Evolutionary conservation across 306 rosid species (phyloP).

Genomic region (Rosa multiflora): DNA sequence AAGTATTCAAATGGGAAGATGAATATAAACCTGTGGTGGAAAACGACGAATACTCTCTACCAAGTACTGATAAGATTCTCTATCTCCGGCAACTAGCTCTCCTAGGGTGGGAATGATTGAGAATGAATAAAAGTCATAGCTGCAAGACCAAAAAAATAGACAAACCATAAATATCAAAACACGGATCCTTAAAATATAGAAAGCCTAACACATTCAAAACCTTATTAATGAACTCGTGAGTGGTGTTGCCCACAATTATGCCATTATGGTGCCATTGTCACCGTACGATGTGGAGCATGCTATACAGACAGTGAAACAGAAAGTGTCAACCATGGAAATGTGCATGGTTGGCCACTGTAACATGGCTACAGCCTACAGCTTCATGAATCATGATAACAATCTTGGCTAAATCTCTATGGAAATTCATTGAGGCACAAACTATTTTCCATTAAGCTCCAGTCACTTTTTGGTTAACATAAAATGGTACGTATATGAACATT

Average conservation of each 20-base stretch:
- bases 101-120: slow-evolving; percentile 72
- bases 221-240: neutral
- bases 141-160: slow-evolving; percentile 36
- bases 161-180: neutral
- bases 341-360: neutral
- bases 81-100: slow-evolving; percentile 78
- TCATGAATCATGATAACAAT: neutral
- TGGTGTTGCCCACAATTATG: neutral
- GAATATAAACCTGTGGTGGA: slow-evolving; percentile 65
- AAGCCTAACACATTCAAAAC: neutral
- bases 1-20: slow-evolving; percentile 7
- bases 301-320: neutral
- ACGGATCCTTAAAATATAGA: neutral
- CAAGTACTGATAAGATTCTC: slow-evolving; percentile 86
- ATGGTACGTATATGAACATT: neutral
- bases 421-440: neutral
- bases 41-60: slow-evolving; percentile 92
- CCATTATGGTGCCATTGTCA: neutral
- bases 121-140: slow-evolving; percentile 82
- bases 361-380: neutral
- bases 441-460: neutral
- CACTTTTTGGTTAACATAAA: neutral
- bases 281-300: neutral
- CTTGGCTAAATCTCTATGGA: neutral
- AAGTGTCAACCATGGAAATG: neutral